Evolutionary conservation across 345 rosid species (phyloP), one percentile per base, ranked within the genome.

Genomic region (Arabidopsis arenosa): DNA sequence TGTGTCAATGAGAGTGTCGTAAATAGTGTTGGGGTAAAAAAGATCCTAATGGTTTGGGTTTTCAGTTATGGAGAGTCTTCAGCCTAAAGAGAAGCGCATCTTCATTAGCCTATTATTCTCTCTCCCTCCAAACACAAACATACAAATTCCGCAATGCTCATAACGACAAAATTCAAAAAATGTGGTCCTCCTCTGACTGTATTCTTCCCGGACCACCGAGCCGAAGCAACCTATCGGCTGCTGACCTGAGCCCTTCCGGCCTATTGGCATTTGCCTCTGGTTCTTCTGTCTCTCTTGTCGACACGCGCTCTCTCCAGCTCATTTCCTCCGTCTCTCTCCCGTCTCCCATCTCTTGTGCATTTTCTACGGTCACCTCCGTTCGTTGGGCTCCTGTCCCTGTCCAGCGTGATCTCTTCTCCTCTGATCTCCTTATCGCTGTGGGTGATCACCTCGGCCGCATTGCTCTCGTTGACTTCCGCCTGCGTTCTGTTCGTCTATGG

Each of bases 401-500:
- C 49, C 79, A 77, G 39, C 85, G 85, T 36, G 93, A 92, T 79
- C 85, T 82, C 64, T 83, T 88, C 70, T 85, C 91, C 77, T 83
- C 87, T 4, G 87, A 88, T 28, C 90, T 90, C 51, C 77, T 89
- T 76, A 83, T 90, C 21, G 93, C 92, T 26, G 93, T 87, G 21
- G 95, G 80, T 37, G 98, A 93, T 70, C 86, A 89, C 69, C 93
- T 87, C 33, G 98, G 98, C 65, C 94, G 98, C 67, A 81, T 93
- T 53, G 87, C 87, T 63, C 84, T 93, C 18, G 59, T 89, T 10
- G 95, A 93, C 66, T 83, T 86, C 75, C 93, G 89, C 15, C 80
- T 81, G 15, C 80, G 83, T 52, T 82, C 93, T 9, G 80, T 88
- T 65, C 36, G 81, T 43, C 75, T 85, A 55, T 84, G 91, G 83